Base-by-base conservation (phyloP, 2,329 filamentous ascomycete species). In the Thielaviopsis populi region DNA sequence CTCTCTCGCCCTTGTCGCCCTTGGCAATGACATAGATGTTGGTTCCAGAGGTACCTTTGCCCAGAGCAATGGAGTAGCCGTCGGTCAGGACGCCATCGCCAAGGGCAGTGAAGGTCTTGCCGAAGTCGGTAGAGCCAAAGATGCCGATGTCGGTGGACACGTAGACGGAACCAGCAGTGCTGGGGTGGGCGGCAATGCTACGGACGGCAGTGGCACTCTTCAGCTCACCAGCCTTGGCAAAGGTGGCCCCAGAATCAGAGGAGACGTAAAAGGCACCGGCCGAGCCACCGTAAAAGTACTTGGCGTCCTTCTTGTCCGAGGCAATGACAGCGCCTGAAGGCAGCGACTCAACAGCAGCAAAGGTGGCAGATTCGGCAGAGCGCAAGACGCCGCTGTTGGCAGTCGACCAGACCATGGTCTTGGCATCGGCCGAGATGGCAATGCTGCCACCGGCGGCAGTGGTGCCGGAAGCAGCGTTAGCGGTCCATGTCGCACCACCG, bases 81-180 rank as follows among this genome's bases (percentile, higher is more conserved):
- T 74, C 71, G 1, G 70, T 75, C 13, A 64, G 56, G 19, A 79
- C 67, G 8, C 67, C 67, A 0, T 70, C 68, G 4, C 74, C 73
- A 0, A 75, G 68, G 30, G 74, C 70, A 0, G 74, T 73, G 67
- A 83, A 83, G 1, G 74, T 75, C 3, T 71, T 69, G 4, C 80
- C 82, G 42, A 73, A 81, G 69, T 83, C 70, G 5, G 75, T 78
- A 10, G 78, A 81, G 68, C 77, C 77, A 72, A 80, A 83, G 59
- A 84, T 71, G 5, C 82, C 82, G 0, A 69, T 72, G 62, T 82
- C 75, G 0, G 81, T 83, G 0, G 80, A 81, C 1, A 80, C 80
- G 71, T 78, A 82, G 59, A 88, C 77, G 59, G 84, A 80, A 13
- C 86, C 84, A 0, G 82, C 80, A 11, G 76, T 74, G 5, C 78